A percentile compares a stretch with the other conserved stretches of the same genome.
These are phyloP conservation scores for Trichoderma arundinaceum DNA, from an alignment of 2,329 filamentous ascomycete species.

Conservation along the genomic window DNA sequence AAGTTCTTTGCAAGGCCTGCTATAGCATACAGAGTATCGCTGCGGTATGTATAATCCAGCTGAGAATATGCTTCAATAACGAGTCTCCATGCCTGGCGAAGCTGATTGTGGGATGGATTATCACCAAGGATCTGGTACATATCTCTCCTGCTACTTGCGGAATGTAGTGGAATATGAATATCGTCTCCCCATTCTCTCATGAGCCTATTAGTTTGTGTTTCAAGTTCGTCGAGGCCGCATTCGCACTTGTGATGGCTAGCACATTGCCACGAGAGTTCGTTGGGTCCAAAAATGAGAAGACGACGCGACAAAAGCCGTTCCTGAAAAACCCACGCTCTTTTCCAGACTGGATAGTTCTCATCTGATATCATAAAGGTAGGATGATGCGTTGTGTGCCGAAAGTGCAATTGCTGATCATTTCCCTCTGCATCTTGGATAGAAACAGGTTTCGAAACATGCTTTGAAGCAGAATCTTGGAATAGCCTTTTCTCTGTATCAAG, in stretches of 20 bases:
- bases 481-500: constrained; percentile 5
- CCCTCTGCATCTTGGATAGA: constrained; percentile 12
- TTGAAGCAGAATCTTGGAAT: constrained; percentile 14
- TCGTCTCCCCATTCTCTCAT: constrained; percentile 22
- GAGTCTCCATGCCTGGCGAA: constrained; percentile 23
- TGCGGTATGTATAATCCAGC: constrained; percentile 24
- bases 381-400: constrained; percentile 16
- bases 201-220: constrained; percentile 5
- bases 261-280: constrained; percentile 30
- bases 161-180: constrained; percentile 9
- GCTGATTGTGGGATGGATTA: constrained; percentile 21
- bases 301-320: constrained; percentile 26
- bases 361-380: constrained; percentile 19
- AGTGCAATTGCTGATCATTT: constrained; percentile 8
- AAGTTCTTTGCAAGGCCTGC: constrained; percentile 27
- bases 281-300: constrained; percentile 26
- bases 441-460: neutral
- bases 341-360: constrained; percentile 17
- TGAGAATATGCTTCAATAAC: constrained; percentile 25
- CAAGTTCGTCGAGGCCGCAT: constrained; percentile 22
- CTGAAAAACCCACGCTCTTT: constrained; percentile 27
- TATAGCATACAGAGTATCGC: constrained; percentile 27
- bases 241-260: constrained; percentile 20
- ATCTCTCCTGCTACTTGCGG: constrained; percentile 18
- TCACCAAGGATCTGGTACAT: constrained; percentile 8